These are phyloP conservation scores for Penicillium cataractarum DNA, from an alignment of 495 filamentous ascomycete genomes.

Conservation along the genomic window DNA sequence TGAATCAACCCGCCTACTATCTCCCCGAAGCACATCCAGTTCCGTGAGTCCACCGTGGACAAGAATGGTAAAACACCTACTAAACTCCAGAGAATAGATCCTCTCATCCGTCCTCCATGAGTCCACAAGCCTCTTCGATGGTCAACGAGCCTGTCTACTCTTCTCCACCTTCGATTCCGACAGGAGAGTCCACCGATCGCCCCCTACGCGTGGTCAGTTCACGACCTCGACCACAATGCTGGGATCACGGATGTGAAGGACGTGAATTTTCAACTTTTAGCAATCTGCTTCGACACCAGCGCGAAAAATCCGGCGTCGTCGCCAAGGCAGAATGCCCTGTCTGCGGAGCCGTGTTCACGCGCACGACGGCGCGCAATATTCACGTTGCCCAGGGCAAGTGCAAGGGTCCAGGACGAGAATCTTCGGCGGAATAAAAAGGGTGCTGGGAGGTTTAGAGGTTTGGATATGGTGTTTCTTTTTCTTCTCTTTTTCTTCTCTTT, in stretches of 20 bases:
- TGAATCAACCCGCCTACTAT: constrained; percentile 29
- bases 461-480: not conserved
- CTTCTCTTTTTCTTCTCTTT: not conserved
- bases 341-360: constrained; percentile 88
- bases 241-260: constrained; percentile 94
- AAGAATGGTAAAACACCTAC: not conserved
- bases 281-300: constrained; percentile 88
- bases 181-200: constrained; percentile 36
- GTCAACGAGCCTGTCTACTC: constrained; percentile 37
- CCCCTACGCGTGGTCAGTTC: constrained; percentile 72
- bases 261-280: constrained; percentile 94
- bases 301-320: constrained; percentile 91
- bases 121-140: constrained; percentile 35
- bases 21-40: constrained; percentile 25
- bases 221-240: constrained; percentile 88
- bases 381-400: constrained; percentile 90
- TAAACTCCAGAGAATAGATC: constrained; percentile 2
- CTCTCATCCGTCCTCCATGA: constrained; percentile 29
- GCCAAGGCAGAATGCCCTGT: constrained; percentile 83
- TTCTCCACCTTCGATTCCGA: constrained; percentile 32
- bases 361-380: constrained; percentile 88
- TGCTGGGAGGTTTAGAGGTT: not conserved
- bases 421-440: constrained; percentile 30
- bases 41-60: constrained; percentile 18
- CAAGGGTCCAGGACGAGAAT: constrained; percentile 53